Evolutionary conservation across 768 basidiomycete species (phyloP).

Genomic region (Suillus clintonianus): DNA sequence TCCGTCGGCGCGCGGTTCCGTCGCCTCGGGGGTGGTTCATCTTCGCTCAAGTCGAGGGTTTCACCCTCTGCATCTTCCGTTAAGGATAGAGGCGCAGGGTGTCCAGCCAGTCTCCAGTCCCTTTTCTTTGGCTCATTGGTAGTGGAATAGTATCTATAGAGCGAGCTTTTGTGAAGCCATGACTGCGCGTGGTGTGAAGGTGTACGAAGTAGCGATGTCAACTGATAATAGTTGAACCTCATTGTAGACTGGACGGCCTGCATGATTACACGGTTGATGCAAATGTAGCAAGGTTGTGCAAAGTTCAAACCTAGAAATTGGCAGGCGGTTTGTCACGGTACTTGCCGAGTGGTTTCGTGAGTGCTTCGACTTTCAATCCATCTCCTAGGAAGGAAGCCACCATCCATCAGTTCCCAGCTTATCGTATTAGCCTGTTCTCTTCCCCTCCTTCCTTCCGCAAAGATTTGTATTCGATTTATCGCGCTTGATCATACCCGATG

Average conservation of each 20-base stretch:
- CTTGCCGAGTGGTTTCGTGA: background rate
- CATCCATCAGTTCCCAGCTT: background rate
- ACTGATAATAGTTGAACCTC: background rate
- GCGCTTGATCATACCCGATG: constrained; percentile 41
- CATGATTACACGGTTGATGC: background rate
- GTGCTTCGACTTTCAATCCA: background rate
- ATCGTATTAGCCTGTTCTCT: background rate
- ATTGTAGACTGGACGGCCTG: background rate
- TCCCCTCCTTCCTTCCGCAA: background rate
- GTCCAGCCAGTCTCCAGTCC: constrained; percentile 33
- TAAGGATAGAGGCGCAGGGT: constrained; percentile 33
- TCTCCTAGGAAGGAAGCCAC: background rate
- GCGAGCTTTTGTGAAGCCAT: constrained; percentile 5
- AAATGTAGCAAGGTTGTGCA: background rate
- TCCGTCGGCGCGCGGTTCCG: constrained; percentile 14
- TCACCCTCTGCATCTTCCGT: constrained; percentile 19
- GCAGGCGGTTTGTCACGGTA: background rate
- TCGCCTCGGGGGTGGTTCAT: constrained; percentile 30
- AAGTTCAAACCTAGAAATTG: background rate
- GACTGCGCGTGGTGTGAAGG: constrained; percentile 4
- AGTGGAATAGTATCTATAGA: constrained; percentile 28
- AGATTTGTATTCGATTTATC: background rate
- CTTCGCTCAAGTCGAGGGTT: constrained; percentile 28
- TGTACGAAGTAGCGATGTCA: background rate
- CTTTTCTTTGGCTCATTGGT: constrained; percentile 21